A percentile compares a stretch with the other conserved stretches of the same genome.
Evolutionary conservation across 768 basidiomycete species (phyloP).

Genomic region (Hygrophorus russula): DNA sequence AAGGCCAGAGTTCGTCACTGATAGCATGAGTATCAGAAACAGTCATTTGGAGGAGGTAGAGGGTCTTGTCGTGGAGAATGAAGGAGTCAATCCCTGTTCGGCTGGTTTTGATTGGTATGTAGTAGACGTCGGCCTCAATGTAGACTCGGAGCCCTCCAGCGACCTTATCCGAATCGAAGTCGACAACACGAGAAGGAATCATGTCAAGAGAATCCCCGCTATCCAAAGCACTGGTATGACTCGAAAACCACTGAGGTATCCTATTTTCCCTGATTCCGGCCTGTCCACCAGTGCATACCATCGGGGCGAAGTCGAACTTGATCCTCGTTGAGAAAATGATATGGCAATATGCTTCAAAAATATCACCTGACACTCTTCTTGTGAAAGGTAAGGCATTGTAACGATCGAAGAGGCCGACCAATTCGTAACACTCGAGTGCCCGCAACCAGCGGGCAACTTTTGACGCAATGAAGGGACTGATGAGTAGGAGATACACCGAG

Average conservation of each 20-base stretch:
- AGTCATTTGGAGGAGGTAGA: slow-evolving; percentile 10
- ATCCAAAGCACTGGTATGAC: too few relatives aligned
- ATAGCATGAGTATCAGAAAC: slow-evolving; percentile 3
- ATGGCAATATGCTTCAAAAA: slow-evolving; percentile 5
- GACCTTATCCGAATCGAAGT: neutral
- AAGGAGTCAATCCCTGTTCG: slow-evolving; percentile 9
- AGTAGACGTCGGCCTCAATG: slow-evolving; percentile 3
- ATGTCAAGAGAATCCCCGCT: too few relatives aligned
- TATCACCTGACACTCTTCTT: slow-evolving; percentile 1
- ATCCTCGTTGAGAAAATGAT: neutral
- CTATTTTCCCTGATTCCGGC: neutral
- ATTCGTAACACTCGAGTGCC: neutral
- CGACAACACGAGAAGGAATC: too few relatives aligned
- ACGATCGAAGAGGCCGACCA: neutral
- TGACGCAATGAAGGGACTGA: neutral
- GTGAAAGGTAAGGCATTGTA: neutral
- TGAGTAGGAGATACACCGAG: neutral
- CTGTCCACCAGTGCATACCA: neutral
- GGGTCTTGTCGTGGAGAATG: slow-evolving; percentile 7
- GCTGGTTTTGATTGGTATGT: slow-evolving; percentile 5
- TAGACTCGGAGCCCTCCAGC: neutral
- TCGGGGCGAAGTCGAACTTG: slow-evolving; percentile 1
- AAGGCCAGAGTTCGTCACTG: slow-evolving; percentile 1
- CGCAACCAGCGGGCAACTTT: neutral
- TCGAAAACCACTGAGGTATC: too few relatives aligned